Conservation (phyloP, 2,329 filamentous ascomycete species). For the Fusarium globosum region DNA sequence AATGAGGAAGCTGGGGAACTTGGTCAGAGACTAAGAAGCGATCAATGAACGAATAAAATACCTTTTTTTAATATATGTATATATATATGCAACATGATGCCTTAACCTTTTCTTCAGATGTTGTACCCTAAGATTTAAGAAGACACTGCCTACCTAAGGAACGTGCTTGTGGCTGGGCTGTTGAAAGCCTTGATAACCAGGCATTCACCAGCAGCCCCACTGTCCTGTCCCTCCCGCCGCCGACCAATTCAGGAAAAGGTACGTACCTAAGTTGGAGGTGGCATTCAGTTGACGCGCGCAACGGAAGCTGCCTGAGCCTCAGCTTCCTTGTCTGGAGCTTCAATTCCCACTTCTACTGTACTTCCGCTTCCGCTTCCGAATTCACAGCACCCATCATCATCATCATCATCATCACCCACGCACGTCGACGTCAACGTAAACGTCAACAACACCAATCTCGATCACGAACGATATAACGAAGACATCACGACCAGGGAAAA, state of each 20-base stretch:
- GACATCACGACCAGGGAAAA: conserved; percentile 1
- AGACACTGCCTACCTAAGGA: neutral
- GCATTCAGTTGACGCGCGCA: conserved; percentile 54
- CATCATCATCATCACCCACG: neutral
- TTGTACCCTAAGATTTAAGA: no score
- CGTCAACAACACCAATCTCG: conserved; percentile 10
- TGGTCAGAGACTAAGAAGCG: conserved; percentile 25
- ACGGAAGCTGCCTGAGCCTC: conserved; percentile 57
- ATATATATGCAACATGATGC: neutral
- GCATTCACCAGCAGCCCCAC: neutral
- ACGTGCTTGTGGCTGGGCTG: neutral
- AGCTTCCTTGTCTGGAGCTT: conserved; percentile 41
- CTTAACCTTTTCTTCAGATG: neutral
- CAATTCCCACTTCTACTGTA: conserved; percentile 24
- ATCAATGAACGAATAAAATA: conserved; percentile 27
- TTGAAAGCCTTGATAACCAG: conserved; percentile 8
- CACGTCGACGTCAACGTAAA: conserved; percentile 1
- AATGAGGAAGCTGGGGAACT: neutral
- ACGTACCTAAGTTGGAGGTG: conserved; percentile 23
- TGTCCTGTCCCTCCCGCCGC: neutral
- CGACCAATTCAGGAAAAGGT: conserved; percentile 6
- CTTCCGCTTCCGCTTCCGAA: conserved; percentile 22
- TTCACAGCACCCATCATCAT: conserved; percentile 3
- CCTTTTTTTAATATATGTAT: neutral
- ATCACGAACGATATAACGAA: conserved; percentile 30